These are phyloP conservation scores for Parmelia sp. DNA, from an alignment of 495 filamentous ascomycete genomes.

Conservation along the genomic window DNA sequence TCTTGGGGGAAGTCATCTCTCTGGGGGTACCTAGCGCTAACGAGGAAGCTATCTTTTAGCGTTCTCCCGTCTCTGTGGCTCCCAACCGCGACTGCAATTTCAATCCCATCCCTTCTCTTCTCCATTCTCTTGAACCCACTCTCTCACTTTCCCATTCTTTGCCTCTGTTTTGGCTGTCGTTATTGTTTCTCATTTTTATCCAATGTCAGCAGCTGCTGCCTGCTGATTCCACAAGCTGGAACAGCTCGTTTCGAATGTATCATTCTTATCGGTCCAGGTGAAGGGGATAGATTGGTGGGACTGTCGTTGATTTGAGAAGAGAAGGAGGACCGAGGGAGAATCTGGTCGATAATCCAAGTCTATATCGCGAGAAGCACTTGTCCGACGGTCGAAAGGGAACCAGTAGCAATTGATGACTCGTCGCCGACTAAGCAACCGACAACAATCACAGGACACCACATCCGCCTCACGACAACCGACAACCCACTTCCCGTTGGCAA, in stretches of 20 bases:
- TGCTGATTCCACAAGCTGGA: constrained; percentile 19
- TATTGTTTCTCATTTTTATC: constrained; percentile 17
- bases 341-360: background rate
- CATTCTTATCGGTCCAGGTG: constrained; percentile 11
- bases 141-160: background rate
- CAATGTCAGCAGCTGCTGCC: constrained; percentile 13
- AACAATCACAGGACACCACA: background rate
- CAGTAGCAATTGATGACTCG: background rate
- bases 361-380: background rate
- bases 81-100: constrained; percentile 7
- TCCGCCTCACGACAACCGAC: background rate
- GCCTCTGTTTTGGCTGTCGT: constrained; percentile 1
- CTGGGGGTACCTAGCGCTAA: constrained; percentile 3
- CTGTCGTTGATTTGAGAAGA: constrained; percentile 6
- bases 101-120: background rate
- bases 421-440: constrained; percentile 1
- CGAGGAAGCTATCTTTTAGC: background rate
- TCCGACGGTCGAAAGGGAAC: background rate
- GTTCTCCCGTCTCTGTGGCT: constrained; percentile 2
- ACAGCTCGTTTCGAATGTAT: constrained; percentile 15
- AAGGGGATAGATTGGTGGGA: constrained; percentile 16
- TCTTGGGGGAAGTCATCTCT: background rate
- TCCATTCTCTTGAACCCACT: background rate
- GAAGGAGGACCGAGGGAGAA: background rate
- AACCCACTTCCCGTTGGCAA: background rate